These are phyloP conservation scores for Pisolithus albus DNA, from an alignment of 768 basidiomycete genomes.

Conservation along the genomic window DNA sequence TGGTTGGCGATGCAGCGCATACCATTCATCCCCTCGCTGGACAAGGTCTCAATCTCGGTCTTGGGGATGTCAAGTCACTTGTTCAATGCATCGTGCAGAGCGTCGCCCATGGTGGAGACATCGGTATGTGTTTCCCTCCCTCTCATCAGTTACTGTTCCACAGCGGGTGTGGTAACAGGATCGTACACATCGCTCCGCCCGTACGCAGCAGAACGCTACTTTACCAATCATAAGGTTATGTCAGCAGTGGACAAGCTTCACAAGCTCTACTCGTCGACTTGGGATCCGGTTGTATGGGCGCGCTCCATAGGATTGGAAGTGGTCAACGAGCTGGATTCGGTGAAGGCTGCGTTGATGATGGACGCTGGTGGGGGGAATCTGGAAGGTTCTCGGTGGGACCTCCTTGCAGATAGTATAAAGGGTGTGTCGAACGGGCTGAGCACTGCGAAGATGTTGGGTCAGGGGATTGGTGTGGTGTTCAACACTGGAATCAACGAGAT, in stretches of 20 bases:
- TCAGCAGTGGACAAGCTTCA: conserved; percentile 84
- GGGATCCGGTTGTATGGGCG: conserved; percentile 73
- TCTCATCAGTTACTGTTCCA: not conserved
- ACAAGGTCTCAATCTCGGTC: conserved; percentile 92
- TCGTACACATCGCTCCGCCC: conserved; percentile 67
- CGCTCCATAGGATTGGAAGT: conserved; percentile 86
- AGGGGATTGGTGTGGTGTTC: conserved; percentile 22
- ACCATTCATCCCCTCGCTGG: conserved; percentile 93
- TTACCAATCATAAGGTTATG: conserved; percentile 82
- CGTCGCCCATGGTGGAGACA: conserved; percentile 63
- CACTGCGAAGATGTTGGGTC: conserved; percentile 24
- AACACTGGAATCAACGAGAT: conserved; percentile 26
- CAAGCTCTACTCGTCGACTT: conserved; percentile 70
- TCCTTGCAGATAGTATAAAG: conserved; percentile 40
- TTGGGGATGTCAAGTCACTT: conserved; percentile 76
- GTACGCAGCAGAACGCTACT: conserved; percentile 77
- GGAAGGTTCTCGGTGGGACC: conserved; percentile 26
- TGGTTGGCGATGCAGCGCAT: conserved; percentile 95
- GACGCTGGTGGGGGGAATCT: conserved; percentile 49
- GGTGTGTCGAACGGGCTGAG: conserved; percentile 31
- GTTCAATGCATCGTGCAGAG: conserved; percentile 55
- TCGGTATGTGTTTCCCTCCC: conserved; percentile 47
- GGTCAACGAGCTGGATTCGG: conserved; percentile 75
- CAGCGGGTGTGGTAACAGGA: conserved; percentile 34
- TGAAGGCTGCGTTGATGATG: conserved; percentile 84